phyloP scores from a whole-genome alignment of 1,284 basidiomycete species.

The Ustilago hordei region DNA sequence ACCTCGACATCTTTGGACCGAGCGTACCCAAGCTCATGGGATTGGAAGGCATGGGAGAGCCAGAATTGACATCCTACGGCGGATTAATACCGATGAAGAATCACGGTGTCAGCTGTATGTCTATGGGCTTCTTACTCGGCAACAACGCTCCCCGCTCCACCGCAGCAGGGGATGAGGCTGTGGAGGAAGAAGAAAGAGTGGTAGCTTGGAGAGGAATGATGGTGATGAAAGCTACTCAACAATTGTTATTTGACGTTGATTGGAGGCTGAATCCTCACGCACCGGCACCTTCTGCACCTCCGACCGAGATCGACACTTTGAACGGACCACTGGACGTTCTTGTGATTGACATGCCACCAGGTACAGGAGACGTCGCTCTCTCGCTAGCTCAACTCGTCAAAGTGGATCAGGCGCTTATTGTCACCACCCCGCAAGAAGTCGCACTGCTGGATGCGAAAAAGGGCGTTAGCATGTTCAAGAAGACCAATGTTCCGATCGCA shows the following conservation, averaged over 20 bases:
- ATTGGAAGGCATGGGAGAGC: slow-evolving; percentile 82
- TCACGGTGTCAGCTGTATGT: slow-evolving; percentile 94
- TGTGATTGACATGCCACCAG: slow-evolving; percentile 96
- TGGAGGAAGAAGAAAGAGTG: slow-evolving; percentile 26
- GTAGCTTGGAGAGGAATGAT: slow-evolving; percentile 97
- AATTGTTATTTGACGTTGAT: slow-evolving; percentile 95
- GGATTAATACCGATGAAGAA: slow-evolving; percentile 86
- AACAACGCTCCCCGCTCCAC: slow-evolving; percentile 5
- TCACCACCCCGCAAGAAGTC: slow-evolving; percentile 96
- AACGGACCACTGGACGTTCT: slow-evolving; percentile 78
- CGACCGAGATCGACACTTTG: slow-evolving; percentile 1
- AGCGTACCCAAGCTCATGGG: slow-evolving; percentile 96
- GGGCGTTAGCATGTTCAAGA: slow-evolving; percentile 92
- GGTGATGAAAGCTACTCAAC: slow-evolving; percentile 98
- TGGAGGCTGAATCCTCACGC: slow-evolving; percentile 74
- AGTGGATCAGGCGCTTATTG: slow-evolving; percentile 70
- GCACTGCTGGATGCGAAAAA: slow-evolving; percentile 91
- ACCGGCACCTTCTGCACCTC: slow-evolving; percentile 7
- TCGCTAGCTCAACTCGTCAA: slow-evolving; percentile 88
- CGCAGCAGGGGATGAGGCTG: not conserved
- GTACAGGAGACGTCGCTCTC: slow-evolving; percentile 94
- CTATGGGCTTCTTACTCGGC: slow-evolving; percentile 82
- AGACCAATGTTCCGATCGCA: slow-evolving; percentile 86
- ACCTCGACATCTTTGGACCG: slow-evolving; percentile 96
- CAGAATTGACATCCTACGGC: slow-evolving; percentile 76